Evolutionary conservation across 2,329 filamentous ascomycete genomes (phyloP), one percentile per base, ranked within the genome.

Genomic region (Verticillium longisporum): DNA sequence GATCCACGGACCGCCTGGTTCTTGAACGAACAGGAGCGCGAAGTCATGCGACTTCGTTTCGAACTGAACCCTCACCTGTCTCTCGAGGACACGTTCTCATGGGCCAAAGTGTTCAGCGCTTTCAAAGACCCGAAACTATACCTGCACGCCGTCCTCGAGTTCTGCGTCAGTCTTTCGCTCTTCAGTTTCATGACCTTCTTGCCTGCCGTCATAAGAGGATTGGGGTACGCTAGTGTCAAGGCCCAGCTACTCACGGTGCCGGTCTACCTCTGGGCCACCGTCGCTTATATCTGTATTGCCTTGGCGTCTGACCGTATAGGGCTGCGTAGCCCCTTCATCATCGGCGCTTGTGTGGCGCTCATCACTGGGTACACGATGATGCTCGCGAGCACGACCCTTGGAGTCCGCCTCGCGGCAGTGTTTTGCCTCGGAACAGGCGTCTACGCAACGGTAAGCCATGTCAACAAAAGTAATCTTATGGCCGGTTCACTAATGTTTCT

Each of bases 141-240:
- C 60, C 69, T 84, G 55, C 81, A 76, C 61, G 78, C 75, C 5
- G 63, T 70, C 31, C 80, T 80, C 18, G 80, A 83, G 56, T 83
- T 84, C 67, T 82, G 79, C 58, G 77, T 80, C 61, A 79, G 82
- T 61, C 79, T 81, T 32, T 70, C 82, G 54, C 73, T 82, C 0
- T 85, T 83, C 66, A 83, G 82, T n/a, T 84, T 85, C 69, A 80
- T 77, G 64, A 85, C 81, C 10, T 86, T 86, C 67, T 71, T 85
- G 4, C 84, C 84, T 2, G 78, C 78, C 1, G 85, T 87, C 64
- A 73, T 86, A 56, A 73, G 76, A 53, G 75, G 74, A 36, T 78
- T 84, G 69, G 81, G 82, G 2, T 84, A 82, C 66, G 70, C 74
- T 41, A 75, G 74, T n/a, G 71, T 84, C 21, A 72, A 80, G 65